Percentiles rank a stretch among this genome's conserved stretches.
Conservation (phyloP, 192 early-diverging fungal species). For the Funneliformis geosporum region DNA sequence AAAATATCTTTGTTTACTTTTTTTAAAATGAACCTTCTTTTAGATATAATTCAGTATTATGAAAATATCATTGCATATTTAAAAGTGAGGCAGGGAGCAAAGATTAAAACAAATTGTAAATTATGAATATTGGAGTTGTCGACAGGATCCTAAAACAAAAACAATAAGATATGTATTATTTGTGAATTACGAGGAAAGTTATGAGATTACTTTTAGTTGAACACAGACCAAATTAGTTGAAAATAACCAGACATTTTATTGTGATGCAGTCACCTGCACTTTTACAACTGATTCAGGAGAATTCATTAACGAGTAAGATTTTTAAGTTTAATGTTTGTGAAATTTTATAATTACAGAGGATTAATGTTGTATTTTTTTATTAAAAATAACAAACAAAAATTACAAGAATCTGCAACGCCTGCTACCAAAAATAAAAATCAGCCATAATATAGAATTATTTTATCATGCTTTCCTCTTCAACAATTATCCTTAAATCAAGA, state of each 20-base stretch:
- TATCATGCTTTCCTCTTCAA: neutral
- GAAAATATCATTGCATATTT: neutral
- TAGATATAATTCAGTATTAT: neutral
- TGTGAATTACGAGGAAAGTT: neutral
- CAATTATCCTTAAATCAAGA: neutral
- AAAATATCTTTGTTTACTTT: neutral
- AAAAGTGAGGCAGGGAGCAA: neutral
- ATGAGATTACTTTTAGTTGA: neutral
- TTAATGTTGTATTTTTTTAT: neutral
- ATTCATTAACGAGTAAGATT: neutral
- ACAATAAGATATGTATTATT: neutral
- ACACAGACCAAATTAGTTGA: neutral
- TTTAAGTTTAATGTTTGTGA: neutral
- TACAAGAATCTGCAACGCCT: neutral
- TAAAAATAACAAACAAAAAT: neutral
- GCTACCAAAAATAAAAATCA: neutral
- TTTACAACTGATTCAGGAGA: neutral
- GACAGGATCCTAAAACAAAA: neutral
- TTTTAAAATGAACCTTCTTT: constrained; percentile 1
- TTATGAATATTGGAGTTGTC: neutral
- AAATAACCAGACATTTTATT: neutral
- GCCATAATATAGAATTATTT: neutral
- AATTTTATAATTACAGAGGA: no score
- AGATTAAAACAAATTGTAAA: neutral
- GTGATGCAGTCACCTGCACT: neutral